phyloP scores from a whole-genome alignment of 2,329 filamentous ascomycete species.

The Thelonectria rubi region DNA sequence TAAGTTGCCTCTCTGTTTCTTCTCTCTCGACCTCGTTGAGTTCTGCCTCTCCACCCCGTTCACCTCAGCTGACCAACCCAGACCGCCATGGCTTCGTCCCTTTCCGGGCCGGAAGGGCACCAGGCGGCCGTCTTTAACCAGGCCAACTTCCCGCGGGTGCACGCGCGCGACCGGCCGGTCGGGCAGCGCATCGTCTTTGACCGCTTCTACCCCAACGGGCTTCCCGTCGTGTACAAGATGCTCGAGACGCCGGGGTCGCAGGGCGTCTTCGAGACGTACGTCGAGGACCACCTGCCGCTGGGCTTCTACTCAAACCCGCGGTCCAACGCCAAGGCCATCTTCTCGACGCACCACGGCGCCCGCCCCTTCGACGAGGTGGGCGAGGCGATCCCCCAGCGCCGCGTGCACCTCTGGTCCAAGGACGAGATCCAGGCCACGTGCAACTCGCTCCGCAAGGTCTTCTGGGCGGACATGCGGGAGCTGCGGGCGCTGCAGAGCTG shows the following conservation, averaged over 20 bases:
- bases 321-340: slow-evolving; percentile 45
- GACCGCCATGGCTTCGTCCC: slow-evolving; percentile 30
- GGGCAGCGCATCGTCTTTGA: slow-evolving; percentile 41
- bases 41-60: not conserved
- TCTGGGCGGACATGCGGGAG: slow-evolving; percentile 48
- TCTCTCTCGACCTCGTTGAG: not conserved
- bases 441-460: slow-evolving; percentile 50
- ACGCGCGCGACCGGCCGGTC: slow-evolving; percentile 37
- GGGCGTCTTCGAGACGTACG: slow-evolving; percentile 43
- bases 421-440: slow-evolving; percentile 51
- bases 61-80: slow-evolving; percentile 19
- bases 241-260: slow-evolving; percentile 34
- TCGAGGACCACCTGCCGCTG: slow-evolving; percentile 49
- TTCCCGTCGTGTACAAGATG: slow-evolving; percentile 50
- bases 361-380: slow-evolving; percentile 43
- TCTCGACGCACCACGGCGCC: slow-evolving; percentile 51
- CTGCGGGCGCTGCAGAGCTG: slow-evolving; percentile 47
- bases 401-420: slow-evolving; percentile 50
- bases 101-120: slow-evolving; percentile 19
- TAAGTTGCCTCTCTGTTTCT: not conserved
- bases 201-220: slow-evolving; percentile 48
- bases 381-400: slow-evolving; percentile 42
- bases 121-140: slow-evolving; percentile 28
- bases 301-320: slow-evolving; percentile 51
- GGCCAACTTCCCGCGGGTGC: slow-evolving; percentile 31